Evolutionary conservation across 768 basidiomycete genomes (phyloP).

Genomic region (Serendipita sp.): DNA sequence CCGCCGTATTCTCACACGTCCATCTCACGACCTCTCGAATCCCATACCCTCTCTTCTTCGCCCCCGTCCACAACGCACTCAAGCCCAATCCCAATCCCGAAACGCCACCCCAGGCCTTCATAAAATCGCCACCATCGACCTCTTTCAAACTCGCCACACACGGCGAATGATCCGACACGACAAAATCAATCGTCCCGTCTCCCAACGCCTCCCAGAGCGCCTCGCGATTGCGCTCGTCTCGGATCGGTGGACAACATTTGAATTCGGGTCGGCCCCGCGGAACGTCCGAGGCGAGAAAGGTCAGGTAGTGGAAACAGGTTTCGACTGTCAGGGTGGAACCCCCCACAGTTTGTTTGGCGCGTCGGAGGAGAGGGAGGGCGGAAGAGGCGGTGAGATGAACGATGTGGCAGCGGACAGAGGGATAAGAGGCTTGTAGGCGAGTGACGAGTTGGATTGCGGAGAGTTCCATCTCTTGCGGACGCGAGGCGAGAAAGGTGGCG

Average conservation of each 20-base stretch:
- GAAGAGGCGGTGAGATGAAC: slow-evolving; percentile 85
- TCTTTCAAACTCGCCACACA: slow-evolving; percentile 73
- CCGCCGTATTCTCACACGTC: slow-evolving; percentile 58
- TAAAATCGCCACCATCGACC: slow-evolving; percentile 58
- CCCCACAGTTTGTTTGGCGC: slow-evolving; percentile 35
- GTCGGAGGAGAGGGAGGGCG: slow-evolving; percentile 61
- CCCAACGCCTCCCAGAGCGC: slow-evolving; percentile 65
- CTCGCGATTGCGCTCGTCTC: slow-evolving; percentile 55
- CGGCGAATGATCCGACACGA: slow-evolving; percentile 94
- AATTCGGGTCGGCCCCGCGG: slow-evolving; percentile 66
- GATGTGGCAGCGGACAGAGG: slow-evolving; percentile 71
- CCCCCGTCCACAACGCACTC: slow-evolving; percentile 81
- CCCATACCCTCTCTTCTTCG: slow-evolving; percentile 37
- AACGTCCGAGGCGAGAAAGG: slow-evolving; percentile 54
- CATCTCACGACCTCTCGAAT: slow-evolving; percentile 57
- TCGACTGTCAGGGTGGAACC: slow-evolving; percentile 74
- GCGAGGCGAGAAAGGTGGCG: slow-evolving; percentile 69
- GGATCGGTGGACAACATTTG: slow-evolving; percentile 94
- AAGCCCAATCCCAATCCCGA: slow-evolving; percentile 81
- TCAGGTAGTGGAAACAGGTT: slow-evolving; percentile 96
- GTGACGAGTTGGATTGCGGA: slow-evolving; percentile 70
- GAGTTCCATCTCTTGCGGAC: slow-evolving; percentile 65
- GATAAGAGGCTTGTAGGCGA: slow-evolving; percentile 42
- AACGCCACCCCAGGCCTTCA: slow-evolving; percentile 92
- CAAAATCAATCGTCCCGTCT: slow-evolving; percentile 75